Conservation (phyloP, 73 alveolate genomes). For the Breviolum minutum region DNA sequence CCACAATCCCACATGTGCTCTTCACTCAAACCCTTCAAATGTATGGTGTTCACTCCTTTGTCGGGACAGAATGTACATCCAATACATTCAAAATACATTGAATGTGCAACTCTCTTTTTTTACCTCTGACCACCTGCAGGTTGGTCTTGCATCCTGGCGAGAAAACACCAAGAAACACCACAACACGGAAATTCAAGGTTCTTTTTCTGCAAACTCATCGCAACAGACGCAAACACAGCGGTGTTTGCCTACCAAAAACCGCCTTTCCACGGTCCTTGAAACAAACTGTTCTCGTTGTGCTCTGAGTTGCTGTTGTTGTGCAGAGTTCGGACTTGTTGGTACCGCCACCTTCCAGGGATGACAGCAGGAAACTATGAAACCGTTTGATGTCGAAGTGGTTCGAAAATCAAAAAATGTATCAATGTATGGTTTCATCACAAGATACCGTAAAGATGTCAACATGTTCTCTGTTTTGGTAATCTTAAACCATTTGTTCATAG, state of each 20-base stretch:
- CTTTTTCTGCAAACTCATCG: background rate
- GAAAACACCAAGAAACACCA: background rate
- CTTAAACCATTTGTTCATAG: no score
- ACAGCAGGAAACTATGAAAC: background rate
- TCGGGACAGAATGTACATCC: no score
- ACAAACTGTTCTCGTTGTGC: slow-evolving; percentile 90
- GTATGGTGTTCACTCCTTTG: no score
- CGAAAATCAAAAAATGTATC: no score
- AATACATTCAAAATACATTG: no score
- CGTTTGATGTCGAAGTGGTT: no score
- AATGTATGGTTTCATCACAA: no score
- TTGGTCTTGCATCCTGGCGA: slow-evolving; percentile 15
- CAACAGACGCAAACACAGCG: background rate
- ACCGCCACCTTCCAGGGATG: slow-evolving; percentile 48
- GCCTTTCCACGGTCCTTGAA: slow-evolving; percentile 33
- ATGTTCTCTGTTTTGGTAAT: no score
- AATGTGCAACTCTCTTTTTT: background rate
- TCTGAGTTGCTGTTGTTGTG: slow-evolving; percentile 33
- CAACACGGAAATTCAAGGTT: background rate
- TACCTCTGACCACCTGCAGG: background rate
- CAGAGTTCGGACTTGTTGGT: slow-evolving; percentile 3
- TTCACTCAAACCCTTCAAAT: no score
- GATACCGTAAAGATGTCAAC: no score
- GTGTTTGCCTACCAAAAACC: no score
- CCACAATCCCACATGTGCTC: no score